Evolutionary conservation across 345 rosid genomes (phyloP).

Genomic region (Moricandia arvensis): DNA sequence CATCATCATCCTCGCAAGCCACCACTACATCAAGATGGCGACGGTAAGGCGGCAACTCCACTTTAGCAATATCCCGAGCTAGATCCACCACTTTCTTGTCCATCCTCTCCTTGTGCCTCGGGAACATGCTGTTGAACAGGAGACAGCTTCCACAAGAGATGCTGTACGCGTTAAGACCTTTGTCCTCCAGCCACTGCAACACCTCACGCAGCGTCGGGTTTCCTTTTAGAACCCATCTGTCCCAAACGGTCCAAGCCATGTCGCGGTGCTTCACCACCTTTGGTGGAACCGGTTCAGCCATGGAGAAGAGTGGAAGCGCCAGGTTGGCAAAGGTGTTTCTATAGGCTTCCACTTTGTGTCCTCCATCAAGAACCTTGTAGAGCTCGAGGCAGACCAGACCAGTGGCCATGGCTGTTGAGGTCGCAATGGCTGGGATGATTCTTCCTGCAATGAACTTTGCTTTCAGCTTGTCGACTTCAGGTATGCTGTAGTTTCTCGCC

Average conservation of each 20-base stretch:
- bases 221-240: constrained; percentile 70
- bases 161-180: not conserved
- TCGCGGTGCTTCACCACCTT: constrained; percentile 74
- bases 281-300: constrained; percentile 82
- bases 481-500: constrained; percentile 68
- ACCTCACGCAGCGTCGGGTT: constrained; percentile 12
- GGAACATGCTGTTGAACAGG: not conserved
- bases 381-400: constrained; percentile 76
- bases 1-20: constrained; percentile 87
- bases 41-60: constrained; percentile 64
- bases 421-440: constrained; percentile 76
- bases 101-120: constrained; percentile 63
- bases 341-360: constrained; percentile 65
- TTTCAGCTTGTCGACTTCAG: constrained; percentile 73
- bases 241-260: constrained; percentile 96
- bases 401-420: constrained; percentile 91
- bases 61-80: constrained; percentile 75
- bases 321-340: constrained; percentile 68
- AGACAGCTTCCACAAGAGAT: not conserved
- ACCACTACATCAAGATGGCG: constrained; percentile 74
- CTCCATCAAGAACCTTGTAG: constrained; percentile 60
- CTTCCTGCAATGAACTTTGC: constrained; percentile 81
- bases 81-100: constrained; percentile 81
- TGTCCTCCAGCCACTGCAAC: not conserved
- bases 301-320: constrained; percentile 70